Base-by-base conservation (phyloP, 2,329 filamentous ascomycete genomes). In the Drechslerella dactyloides region DNA sequence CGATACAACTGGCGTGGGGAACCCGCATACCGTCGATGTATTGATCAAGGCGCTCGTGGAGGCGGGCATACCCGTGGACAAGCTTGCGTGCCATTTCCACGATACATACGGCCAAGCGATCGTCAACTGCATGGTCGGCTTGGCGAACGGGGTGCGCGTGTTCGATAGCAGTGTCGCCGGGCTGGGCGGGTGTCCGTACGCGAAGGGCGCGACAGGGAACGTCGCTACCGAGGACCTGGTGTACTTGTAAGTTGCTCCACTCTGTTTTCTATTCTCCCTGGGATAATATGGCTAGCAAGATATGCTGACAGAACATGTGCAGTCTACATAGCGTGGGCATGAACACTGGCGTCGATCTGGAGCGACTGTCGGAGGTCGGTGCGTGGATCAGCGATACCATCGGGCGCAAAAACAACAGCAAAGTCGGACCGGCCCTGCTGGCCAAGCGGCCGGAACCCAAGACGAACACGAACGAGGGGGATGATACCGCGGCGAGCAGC, bases 1-100 rank as follows among this genome's bases (percentile, higher is more conserved):
- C 5, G 93, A 96, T 77, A 97, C 93, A 0, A 93, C 92, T 0
- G 93, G 93, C 17, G 92, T 96, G 85, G 93, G 92, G 33, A 96
- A 90, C 27, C 75, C 75, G 17, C 69, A 74, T 40, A 62, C 11
- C 2, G 50, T 63, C 19, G 48, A 64, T 53, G 42, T 59, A 63
- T 81, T 92, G 52, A 82, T 92, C 66, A 83, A 84, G 74, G 87
- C 87, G 63, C 81, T 91, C 79, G 80, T 83, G 7, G 84, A 86
- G 0, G 89, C 89, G 1, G 89, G 88, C 0, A 84, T 96, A 17
- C 84, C 88, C 19, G 84, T 84, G 61, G 86, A 87, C 76, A 88
- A 90, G 76, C 80, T 96, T 10, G 90, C 90, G 0, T 87, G 93
- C 81, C 91, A 96, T 79, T 93, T 96, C 77, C 91, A 96, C 79